These are phyloP conservation scores for Trametes coccinea DNA, from an alignment of 768 basidiomycete genomes.

Conservation along the genomic window DNA sequence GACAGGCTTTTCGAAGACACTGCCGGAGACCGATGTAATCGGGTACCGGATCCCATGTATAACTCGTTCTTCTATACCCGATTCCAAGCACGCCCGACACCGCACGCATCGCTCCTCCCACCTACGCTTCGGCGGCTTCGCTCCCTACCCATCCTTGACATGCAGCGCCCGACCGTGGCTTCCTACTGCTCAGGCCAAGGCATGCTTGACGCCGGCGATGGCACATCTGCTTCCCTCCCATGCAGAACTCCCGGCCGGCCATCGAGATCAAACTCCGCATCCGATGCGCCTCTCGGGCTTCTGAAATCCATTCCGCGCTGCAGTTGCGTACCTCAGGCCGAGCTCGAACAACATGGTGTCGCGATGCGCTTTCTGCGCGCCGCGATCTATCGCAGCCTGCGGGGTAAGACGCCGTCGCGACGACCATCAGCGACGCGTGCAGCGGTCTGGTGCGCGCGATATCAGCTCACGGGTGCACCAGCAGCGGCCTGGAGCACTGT, in stretches of 20 bases:
- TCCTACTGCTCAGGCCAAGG: too few relatives aligned
- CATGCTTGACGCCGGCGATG: not conserved
- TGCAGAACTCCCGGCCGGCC: slow-evolving; percentile 5
- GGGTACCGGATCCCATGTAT: slow-evolving; percentile 14
- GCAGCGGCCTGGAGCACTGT: too few relatives aligned
- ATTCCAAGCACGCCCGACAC: not conserved
- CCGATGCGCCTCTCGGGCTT: not conserved
- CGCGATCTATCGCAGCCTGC: too few relatives aligned
- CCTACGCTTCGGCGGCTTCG: not conserved
- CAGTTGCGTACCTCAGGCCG: too few relatives aligned
- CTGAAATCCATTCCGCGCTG: too few relatives aligned
- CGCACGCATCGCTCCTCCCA: not conserved
- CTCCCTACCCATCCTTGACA: slow-evolving; percentile 1
- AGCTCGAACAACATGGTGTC: too few relatives aligned
- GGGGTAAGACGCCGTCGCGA: too few relatives aligned
- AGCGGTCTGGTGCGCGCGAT: too few relatives aligned
- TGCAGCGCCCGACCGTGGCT: not conserved
- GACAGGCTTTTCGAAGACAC: not conserved
- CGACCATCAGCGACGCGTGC: too few relatives aligned
- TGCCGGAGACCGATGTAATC: slow-evolving; percentile 16
- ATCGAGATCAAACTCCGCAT: slow-evolving; percentile 5
- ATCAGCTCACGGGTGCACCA: too few relatives aligned
- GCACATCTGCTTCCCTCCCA: slow-evolving; percentile 1
- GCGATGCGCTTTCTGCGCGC: too few relatives aligned
- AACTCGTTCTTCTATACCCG: slow-evolving; percentile 1